These are phyloP conservation scores for Xenosphaeropsis pyriputrescens DNA, from an alignment of 2,329 filamentous ascomycete genomes.

Conservation along the genomic window DNA sequence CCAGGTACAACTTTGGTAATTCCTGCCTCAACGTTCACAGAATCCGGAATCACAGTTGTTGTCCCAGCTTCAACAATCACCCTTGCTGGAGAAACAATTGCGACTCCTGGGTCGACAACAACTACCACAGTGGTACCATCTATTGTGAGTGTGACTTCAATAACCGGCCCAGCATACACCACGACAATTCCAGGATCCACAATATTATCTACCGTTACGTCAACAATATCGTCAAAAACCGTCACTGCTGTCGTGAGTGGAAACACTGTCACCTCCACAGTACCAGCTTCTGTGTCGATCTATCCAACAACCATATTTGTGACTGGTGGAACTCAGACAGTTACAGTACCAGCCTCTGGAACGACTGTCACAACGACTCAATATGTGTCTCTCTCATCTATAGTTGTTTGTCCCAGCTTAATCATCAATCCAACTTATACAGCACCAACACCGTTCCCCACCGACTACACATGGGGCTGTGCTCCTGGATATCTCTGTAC, in stretches of 20 bases:
- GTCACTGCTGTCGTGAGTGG: too few relatives aligned
- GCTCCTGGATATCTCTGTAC: constrained; percentile 25
- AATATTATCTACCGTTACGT: too few relatives aligned
- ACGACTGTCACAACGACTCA: constrained; percentile 2
- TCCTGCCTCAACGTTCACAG: not conserved
- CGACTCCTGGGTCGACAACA: not conserved
- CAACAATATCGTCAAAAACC: too few relatives aligned
- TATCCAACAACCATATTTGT: not conserved
- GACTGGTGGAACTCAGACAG: not conserved
- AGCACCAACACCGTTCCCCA: constrained; percentile 9
- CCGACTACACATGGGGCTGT: constrained; percentile 24
- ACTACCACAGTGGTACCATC: too few relatives aligned
- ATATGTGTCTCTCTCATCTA: not conserved
- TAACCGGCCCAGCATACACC: too few relatives aligned
- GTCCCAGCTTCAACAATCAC: constrained; percentile 7
- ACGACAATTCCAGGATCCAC: too few relatives aligned
- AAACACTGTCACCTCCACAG: not conserved
- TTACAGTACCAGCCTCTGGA: not conserved
- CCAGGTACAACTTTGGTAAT: too few relatives aligned
- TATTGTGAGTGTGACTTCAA: too few relatives aligned
- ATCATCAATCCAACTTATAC: constrained; percentile 3
- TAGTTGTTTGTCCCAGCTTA: not conserved
- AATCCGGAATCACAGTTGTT: constrained; percentile 2
- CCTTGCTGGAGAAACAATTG: constrained; percentile 4
- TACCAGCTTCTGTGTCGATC: not conserved